These are phyloP conservation scores for Multifurca ochricompacta DNA, from an alignment of 768 basidiomycete genomes.

Conservation along the genomic window DNA sequence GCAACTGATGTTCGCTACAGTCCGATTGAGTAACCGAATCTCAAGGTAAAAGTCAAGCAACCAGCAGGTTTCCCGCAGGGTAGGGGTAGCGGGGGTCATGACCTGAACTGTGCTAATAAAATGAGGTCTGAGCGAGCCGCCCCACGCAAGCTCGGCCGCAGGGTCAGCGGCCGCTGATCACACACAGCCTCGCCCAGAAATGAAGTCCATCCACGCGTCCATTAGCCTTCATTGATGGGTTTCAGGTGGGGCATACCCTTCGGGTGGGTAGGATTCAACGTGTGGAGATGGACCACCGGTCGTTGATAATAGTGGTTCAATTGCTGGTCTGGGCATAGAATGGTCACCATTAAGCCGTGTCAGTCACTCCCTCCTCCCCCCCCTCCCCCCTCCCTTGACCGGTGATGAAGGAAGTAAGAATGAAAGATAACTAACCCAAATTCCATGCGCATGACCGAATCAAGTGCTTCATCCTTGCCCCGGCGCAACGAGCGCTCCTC, in stretches of 20 bases:
- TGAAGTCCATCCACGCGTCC: background rate
- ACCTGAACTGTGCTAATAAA: constrained; percentile 4
- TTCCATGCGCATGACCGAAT: constrained; percentile 17
- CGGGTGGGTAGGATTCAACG: background rate
- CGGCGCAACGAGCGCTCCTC: constrained; percentile 33
- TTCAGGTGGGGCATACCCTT: constrained; percentile 11
- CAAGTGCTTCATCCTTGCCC: constrained; percentile 24
- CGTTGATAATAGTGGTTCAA: constrained; percentile 8
- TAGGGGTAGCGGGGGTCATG: background rate
- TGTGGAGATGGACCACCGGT: constrained; percentile 5
- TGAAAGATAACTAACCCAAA: constrained; percentile 12
- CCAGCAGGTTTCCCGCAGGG: background rate
- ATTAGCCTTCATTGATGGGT: background rate
- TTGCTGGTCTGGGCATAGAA: constrained; percentile 4
- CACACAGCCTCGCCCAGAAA: background rate
- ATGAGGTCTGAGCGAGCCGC: background rate
- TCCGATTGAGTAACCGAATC: constrained; percentile 6
- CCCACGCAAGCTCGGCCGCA: background rate
- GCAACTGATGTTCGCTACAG: constrained; percentile 5
- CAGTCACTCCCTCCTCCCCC: background rate
- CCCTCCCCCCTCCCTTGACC: background rate
- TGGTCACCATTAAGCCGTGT: background rate
- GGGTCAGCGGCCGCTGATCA: background rate
- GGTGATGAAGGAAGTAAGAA: too few relatives aligned
- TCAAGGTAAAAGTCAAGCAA: constrained; percentile 1